Base-by-base conservation (phyloP, 192 early-diverging fungal species). In the Rhizophagus sp. region DNA sequence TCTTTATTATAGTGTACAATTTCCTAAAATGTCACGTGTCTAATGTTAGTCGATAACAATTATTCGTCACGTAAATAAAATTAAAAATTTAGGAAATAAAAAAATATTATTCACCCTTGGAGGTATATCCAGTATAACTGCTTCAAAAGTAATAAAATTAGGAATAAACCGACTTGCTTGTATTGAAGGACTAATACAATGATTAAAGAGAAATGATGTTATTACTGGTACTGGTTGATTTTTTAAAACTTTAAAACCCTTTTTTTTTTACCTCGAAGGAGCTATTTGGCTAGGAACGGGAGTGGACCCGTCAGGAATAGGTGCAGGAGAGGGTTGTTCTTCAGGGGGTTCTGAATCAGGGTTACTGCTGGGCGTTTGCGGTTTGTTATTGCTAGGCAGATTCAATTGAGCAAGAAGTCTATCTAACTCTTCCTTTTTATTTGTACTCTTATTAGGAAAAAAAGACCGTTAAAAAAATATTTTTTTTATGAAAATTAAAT, bases 1-100 rank as follows among this genome's bases (percentile, higher is more conserved):
- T 96, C 97, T 84, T 99, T 99, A 82, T 89, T 94, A 87, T 99
- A 99, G 44, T 89, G 88, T 19, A 98, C 93, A 74, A 87, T 90
- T 86, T 96, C 93, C 92, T 94, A 72, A 36, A 24, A 19, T 52
- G 4, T 24, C 22, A 62, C 49, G 30, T 47, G n/a, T 1, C 9
- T 41, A 49, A 19, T 7, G 11, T 47, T 47, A 47, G 44, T 47
- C 11, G 63, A n/a, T n/a, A n/a, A n/a, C n/a, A n/a, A n/a, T n/a
- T 13, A 52, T 6, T n/a, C 19, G 4, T 57, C 17, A 57, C 15
- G 15, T 17, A 57, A 0, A 3, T 57, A 4, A n/a, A 19, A 57
- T 57, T 41, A 41, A 30, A 41, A 6, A 41, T 41, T 41, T 41
- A 41, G 3, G 6, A 41, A 41, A 7, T 41, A 8, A 41, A 7